Conservation (phyloP, 164 flowering plant genomes). For the Vitis vinifera region DNA sequence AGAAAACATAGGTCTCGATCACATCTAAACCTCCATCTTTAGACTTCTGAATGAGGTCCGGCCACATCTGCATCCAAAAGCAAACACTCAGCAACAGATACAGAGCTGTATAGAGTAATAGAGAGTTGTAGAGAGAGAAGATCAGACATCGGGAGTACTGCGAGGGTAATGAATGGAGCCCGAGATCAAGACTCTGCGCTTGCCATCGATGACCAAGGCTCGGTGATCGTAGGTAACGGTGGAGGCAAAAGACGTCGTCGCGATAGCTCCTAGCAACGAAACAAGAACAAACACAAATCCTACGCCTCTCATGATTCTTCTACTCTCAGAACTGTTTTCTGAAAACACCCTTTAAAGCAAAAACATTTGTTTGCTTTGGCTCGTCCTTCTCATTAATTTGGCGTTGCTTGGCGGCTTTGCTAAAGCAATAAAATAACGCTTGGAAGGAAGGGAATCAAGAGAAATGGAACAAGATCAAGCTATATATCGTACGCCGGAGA, state of each 20-base stretch:
- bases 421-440: not conserved
- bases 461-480: not conserved
- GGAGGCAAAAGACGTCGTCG: conserved; percentile 25
- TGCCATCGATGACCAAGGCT: conserved; percentile 75
- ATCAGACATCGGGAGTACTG: conserved; percentile 79
- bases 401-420: conserved; percentile 15
- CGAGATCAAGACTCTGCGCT: conserved; percentile 67
- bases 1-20: conserved; percentile 92
- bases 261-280: conserved; percentile 9
- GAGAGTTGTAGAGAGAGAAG: conserved; percentile 5
- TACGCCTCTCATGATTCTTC: conserved; percentile 13
- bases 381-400: not conserved
- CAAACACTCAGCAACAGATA: not conserved
- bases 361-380: conserved; percentile 1
- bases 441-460: not conserved
- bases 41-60: conserved; percentile 82
- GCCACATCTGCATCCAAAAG: conserved; percentile 80
- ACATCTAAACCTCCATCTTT: conserved; percentile 96
- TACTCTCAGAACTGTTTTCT: conserved; percentile 10
- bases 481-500: conserved; percentile 5
- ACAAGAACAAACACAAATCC: conserved; percentile 5
- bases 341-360: conserved; percentile 2
- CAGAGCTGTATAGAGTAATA: not conserved
- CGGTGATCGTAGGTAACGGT: conserved; percentile 74
- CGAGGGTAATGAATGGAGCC: conserved; percentile 97